These are phyloP conservation scores for Calophaca sinica DNA, from an alignment of 306 rosid species.

Conservation along the genomic window DNA sequence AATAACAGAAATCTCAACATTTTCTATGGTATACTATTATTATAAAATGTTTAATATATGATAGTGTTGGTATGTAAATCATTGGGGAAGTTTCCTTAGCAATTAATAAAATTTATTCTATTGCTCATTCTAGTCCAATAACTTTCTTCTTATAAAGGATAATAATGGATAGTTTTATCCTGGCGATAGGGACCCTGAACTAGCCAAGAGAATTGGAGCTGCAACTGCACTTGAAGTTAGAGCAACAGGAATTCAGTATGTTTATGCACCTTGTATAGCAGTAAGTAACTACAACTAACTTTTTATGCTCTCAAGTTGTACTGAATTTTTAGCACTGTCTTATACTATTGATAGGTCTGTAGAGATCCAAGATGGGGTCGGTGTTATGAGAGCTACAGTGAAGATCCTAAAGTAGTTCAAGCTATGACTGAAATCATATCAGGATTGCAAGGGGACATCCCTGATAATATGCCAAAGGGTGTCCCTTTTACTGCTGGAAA, in stretches of 20 bases:
- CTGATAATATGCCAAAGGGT: constrained; percentile 45
- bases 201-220: constrained; percentile 59
- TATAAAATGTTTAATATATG: no score
- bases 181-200: constrained; percentile 57
- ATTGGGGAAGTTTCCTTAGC: background rate
- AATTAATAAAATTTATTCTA: background rate
- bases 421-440: constrained; percentile 57
- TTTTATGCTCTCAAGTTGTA: background rate
- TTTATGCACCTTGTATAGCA: constrained; percentile 60
- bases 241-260: constrained; percentile 63
- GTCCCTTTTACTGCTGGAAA: constrained; percentile 55
- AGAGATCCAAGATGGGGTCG: constrained; percentile 73
- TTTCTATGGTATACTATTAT: no score
- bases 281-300: constrained; percentile 39
- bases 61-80: background rate
- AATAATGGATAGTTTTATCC: background rate
- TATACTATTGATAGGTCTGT: constrained; percentile 51
- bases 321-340: background rate
- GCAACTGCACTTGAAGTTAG: constrained; percentile 67
- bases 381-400: constrained; percentile 63
- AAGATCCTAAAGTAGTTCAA: constrained; percentile 55
- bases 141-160: background rate
- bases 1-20: no score
- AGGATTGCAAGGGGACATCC: constrained; percentile 57
- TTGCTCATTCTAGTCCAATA: constrained; percentile 1